phyloP scores from a whole-genome alignment of 2,329 filamentous ascomycete genomes.

The Penicillium occitanis region DNA sequence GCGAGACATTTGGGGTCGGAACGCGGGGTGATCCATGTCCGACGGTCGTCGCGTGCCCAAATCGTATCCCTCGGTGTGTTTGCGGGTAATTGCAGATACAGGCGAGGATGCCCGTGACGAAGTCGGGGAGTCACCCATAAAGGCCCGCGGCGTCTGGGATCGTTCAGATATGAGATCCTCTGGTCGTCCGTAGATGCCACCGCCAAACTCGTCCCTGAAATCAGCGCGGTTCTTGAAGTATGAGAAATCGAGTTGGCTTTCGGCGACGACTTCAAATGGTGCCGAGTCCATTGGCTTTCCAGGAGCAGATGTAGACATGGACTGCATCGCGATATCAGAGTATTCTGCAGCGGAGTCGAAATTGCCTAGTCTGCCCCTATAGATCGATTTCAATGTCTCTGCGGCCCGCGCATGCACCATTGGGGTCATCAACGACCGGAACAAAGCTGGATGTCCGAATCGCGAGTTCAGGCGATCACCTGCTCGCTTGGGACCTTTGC shows the following conservation, averaged over 20 bases:
- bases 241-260: conserved; percentile 82
- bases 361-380: conserved; percentile 72
- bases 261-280: conserved; percentile 87
- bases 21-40: conserved; percentile 38
- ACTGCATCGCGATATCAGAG: conserved; percentile 76
- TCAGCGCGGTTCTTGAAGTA: conserved; percentile 89
- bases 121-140: conserved; percentile 37
- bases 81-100: conserved; percentile 31
- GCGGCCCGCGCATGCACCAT: conserved; percentile 94
- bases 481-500: conserved; percentile 41
- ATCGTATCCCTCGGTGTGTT: conserved; percentile 30
- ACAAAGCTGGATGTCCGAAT: conserved; percentile 89
- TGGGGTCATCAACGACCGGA: conserved; percentile 83
- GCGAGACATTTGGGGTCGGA: conserved; percentile 33
- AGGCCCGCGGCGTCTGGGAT: conserved; percentile 44
- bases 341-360: conserved; percentile 48
- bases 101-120: conserved; percentile 45
- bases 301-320: conserved; percentile 65
- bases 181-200: conserved; percentile 55
- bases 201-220: conserved; percentile 84
- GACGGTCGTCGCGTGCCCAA: conserved; percentile 18
- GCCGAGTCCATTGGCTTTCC: conserved; percentile 57
- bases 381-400: conserved; percentile 80
- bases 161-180: conserved; percentile 49
- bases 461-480: conserved; percentile 68